Base-by-base conservation (phyloP, 257 asterid genomes). In the Orobanche coerulescens region DNA sequence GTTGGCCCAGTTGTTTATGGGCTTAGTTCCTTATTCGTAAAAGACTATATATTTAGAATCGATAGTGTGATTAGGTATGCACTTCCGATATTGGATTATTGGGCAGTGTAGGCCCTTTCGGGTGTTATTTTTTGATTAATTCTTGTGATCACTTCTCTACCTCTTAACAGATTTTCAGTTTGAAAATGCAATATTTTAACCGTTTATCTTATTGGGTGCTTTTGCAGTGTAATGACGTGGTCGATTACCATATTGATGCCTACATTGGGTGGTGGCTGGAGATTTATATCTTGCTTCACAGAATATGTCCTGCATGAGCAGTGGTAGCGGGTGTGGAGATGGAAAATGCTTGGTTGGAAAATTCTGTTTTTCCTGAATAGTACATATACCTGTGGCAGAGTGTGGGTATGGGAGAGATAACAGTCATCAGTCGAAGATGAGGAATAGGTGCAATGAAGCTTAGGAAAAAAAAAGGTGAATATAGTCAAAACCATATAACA, bases 231-330 rank as follows among this genome's bases (percentile, higher is more conserved):
- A 51, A 31, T 30, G 49, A 40, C 66, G 40, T 73, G 82, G 74
- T 70, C 76, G 58, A 65, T 65, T 69, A 63, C 79, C 76, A 72
- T 68, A 76, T 67, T 52, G 76, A 74, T 58, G 44, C 68, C 48
- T 62, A 56, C 70, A 61, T 54, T 67, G 50, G 72, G 58, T 57
- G 26, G 72, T 56, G 72, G 82, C 71, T 68, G 75, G 82, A 73
- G 68, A 56, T 63, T 75, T 77, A 9, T 26, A 61, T 78, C 68
- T 66, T 62, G 79, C 61, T 69, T 31, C 69, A 61, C 74, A 49
- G 68, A 63, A 25, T 13, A 1, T 65, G 50, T 63, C 77, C 67
- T 54, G 78, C 56, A 58, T 58, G 77, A 61, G 72, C 58, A 52
- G 69, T 72, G 70, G 58, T 76, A 61, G 52, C 40, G 74, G n/a